These are phyloP conservation scores for Carex cristatella DNA, from an alignment of 176 grass and related monocot genomes.

Conservation along the genomic window DNA sequence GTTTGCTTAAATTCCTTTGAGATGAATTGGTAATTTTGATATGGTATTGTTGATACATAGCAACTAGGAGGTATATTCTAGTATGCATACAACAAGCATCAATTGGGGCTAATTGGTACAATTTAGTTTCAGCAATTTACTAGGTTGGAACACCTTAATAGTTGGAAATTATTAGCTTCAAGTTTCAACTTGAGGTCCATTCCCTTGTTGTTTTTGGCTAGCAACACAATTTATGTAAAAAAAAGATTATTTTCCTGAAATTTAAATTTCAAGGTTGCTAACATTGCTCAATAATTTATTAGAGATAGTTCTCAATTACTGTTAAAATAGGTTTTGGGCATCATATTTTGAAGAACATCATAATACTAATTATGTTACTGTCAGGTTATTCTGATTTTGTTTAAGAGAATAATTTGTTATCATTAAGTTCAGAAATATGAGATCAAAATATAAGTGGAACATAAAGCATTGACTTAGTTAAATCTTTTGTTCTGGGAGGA, in stretches of 20 bases:
- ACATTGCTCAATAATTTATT: background rate
- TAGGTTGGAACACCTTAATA: background rate
- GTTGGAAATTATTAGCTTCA: background rate
- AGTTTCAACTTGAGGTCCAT: background rate
- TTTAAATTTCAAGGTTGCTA: background rate
- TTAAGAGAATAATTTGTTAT: background rate
- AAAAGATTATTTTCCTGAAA: background rate
- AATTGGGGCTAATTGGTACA: background rate
- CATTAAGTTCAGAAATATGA: background rate
- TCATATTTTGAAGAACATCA: background rate
- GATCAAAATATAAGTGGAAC: background rate
- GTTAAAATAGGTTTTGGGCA: background rate
- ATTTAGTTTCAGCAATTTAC: background rate
- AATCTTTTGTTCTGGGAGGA: background rate
- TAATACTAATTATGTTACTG: background rate
- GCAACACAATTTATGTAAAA: background rate
- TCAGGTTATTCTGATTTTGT: background rate
- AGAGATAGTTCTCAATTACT: background rate
- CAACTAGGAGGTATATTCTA: background rate
- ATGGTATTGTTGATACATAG: background rate
- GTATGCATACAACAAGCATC: background rate
- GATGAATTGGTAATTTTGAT: background rate
- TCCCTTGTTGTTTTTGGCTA: background rate
- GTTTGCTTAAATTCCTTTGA: background rate
- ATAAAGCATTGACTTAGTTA: background rate